A percentile compares a stretch with the other conserved stretches of the same genome.
phyloP scores from a whole-genome alignment of 352 stramenopile genomes.

The Bremia lactucae region DNA sequence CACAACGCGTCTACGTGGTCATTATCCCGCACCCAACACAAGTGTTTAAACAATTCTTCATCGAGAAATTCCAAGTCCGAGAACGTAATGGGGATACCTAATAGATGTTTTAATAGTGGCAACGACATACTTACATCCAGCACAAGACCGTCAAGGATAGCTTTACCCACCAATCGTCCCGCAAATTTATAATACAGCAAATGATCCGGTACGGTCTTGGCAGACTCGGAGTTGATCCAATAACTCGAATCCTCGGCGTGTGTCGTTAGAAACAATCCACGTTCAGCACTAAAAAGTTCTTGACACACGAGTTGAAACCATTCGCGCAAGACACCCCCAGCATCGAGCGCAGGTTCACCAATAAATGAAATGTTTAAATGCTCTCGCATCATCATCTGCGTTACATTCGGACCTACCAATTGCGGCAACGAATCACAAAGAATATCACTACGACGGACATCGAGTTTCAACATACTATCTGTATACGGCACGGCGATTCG shows the following conservation, averaged over 20 bases:
- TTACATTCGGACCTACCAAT: conserved; percentile 23
- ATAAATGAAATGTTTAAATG: conserved; percentile 72
- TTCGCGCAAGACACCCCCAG: conserved; percentile 69
- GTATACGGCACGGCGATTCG: conserved; percentile 46
- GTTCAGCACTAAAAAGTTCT: conserved; percentile 62
- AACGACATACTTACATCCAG: conserved; percentile 95
- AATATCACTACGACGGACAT: conserved; percentile 39
- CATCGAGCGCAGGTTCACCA: conserved; percentile 60
- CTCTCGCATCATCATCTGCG: conserved; percentile 30
- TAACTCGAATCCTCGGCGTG: conserved; percentile 73
- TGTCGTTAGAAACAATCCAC: conserved; percentile 59
- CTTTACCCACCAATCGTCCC: conserved; percentile 94
- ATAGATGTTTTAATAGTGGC: conserved; percentile 73
- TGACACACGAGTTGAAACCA: conserved; percentile 69
- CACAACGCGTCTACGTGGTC: conserved; percentile 54
- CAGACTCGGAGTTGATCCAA: conserved; percentile 66
- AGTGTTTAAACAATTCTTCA: conserved; percentile 66
- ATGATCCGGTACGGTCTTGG: conserved; percentile 33
- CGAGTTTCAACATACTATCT: conserved; percentile 47
- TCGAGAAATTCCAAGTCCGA: conserved; percentile 78
- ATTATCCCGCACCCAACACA: conserved; percentile 68
- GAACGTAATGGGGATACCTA: conserved; percentile 78
- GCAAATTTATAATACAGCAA: conserved; percentile 94
- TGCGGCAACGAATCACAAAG: conserved; percentile 58
- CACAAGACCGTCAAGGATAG: conserved; percentile 93